Evolutionary conservation across 352 stramenopile genomes (phyloP), one percentile per base, ranked within the genome.

Genomic region (Hyaloperonospora arabidopsidis): DNA sequence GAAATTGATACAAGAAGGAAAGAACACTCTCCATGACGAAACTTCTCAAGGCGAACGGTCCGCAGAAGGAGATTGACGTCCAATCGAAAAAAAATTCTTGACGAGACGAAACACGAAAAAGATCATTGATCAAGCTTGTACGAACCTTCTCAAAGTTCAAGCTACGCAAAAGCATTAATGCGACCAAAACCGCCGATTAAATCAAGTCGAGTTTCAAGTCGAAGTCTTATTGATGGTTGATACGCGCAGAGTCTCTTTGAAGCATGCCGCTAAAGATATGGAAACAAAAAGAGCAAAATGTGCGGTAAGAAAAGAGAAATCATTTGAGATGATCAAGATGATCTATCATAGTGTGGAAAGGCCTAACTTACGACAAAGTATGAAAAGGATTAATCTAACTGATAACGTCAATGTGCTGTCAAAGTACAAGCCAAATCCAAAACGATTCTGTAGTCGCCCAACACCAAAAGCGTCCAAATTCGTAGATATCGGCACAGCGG

Each of bases 181-280:
- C 2, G 38, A 44, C 15, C 38, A 21, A 44, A 44, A 44, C 2
- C 38, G 15, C 2, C 13, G 15, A 8, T 5, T 44, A 12, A 12
- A 44, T 44, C 15, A 44, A 44, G 38, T 44, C 13, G 38, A 44
- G 19, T 44, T 44, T 21, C n/a, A 44, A 19, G 38, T 44, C 19
- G 15, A 18, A 44, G n/a, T 21, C 19, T 18, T 44, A 44, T 8
- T 44, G 8, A 44, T 44, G 38, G 2, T 44, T 11, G 38, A 44
- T 21, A 44, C 15, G 8, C 38, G 38, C 8, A 44, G 10, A 44
- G 6, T 44, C 6, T 21, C 6, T 44, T 8, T 44, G 5, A 44
- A 44, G 19, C 2, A 44, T 44, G 10, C 15, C 19, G 10, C 15
- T 39, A 41, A 41, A 41, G n/a, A 41, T 18, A 41, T 41, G 35